Base-by-base conservation (phyloP, 2,329 filamentous ascomycete species). In the Pseudophaeomoniella oleicola region DNA sequence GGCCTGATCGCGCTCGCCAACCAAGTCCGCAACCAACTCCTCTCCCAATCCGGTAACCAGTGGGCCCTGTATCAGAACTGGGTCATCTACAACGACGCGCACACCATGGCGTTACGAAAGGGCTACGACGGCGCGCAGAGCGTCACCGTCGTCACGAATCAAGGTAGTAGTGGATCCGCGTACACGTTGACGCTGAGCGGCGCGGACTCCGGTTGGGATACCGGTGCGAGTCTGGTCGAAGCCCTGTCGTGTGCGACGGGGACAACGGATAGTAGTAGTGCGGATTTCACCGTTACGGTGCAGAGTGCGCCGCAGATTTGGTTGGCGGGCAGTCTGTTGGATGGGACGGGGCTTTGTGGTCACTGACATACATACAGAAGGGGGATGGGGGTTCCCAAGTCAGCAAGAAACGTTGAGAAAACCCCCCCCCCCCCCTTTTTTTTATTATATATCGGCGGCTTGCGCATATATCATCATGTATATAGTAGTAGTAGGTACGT, bases 1-100 rank as follows among this genome's bases (percentile, higher is more conserved):
- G 44, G 49, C n/a, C 57, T 58, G 41, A 65, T 72, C 36, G 46
- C 58, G 1, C 45, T 49, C 4, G 49, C 72, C 16, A 75, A 75
- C 49, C 54, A 58, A 34, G 57, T 73, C 32, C 69, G 72, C 22
- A 59, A 52, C 34, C 47, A 45, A 12, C 10, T 34, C 14, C 16
- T 18, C 11, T 12, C 14, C 13, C 12, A n/a, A 4, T 5, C 5
- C 11, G 32, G 17, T 17, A 18, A 17, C 12, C 13, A 19, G 13
- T 34, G 32, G 32, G 13, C 14, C 16, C 9, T 34, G 9, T 34
- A 34, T 17, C 12, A 15, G 13, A 17, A 16, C 13, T n/a, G 19
- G 11, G 6, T 19, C 14, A 16, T 34, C 32, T 19, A 34, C 16
- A 12, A 9, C 12, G 32, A 34, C 19, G 9, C 36, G 12, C 30